Percentiles rank a stretch among this genome's conserved stretches.
Conservation (phyloP, 169 alveolate species). For the Toxoplasma gondii region DNA sequence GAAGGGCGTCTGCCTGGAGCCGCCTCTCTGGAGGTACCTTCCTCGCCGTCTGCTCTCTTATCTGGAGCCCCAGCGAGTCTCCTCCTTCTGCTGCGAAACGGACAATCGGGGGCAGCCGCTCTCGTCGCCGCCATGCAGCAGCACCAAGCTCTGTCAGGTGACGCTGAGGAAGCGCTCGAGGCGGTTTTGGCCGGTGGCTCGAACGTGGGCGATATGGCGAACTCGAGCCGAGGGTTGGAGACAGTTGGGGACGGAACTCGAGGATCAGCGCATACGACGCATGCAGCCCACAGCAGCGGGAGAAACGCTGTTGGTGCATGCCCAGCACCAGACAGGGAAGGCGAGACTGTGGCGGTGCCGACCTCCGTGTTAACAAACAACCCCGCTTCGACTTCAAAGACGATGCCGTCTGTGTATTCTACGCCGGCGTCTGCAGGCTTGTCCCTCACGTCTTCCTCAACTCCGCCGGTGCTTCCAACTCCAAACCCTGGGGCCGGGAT, state of each 20-base stretch:
- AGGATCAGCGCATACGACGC: neutral
- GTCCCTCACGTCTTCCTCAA: neutral
- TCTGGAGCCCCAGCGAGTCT: neutral
- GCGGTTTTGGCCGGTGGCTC: neutral
- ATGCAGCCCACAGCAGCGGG: neutral
- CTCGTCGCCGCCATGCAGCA: conserved; percentile 12
- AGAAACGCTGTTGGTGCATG: neutral
- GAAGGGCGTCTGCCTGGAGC: neutral
- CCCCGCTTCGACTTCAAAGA: neutral
- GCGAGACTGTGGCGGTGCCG: neutral
- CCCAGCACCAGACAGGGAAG: neutral
- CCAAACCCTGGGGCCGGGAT: neutral
- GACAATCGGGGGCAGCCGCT: neutral
- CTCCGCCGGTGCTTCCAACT: neutral
- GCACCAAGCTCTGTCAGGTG: neutral
- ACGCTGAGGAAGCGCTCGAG: neutral
- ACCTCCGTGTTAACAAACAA: neutral
- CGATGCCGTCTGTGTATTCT: neutral
- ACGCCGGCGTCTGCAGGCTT: neutral
- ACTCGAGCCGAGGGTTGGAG: neutral
- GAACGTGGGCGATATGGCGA: neutral
- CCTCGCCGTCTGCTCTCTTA: neutral
- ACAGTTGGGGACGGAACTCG: neutral
- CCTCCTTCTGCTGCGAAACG: neutral
- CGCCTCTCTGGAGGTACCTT: neutral